Percentiles rank a stretch among this genome's conserved stretches.
phyloP scores from a whole-genome alignment of 768 basidiomycete genomes.

The Kwoniella newhampshirensis region DNA sequence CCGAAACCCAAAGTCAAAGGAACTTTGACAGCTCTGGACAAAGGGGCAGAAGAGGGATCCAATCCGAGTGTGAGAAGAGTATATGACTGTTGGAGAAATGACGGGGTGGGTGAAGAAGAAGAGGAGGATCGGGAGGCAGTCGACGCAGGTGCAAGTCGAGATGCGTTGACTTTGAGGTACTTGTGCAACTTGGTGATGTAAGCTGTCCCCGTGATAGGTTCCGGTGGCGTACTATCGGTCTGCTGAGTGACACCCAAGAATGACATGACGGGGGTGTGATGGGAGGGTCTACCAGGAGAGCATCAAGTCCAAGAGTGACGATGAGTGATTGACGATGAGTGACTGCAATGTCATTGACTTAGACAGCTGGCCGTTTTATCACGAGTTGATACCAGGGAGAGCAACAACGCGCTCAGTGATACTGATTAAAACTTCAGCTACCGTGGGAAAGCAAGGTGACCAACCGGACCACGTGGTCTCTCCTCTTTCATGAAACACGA shows the following conservation, averaged over 20 bases:
- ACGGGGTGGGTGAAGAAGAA: constrained; percentile 12
- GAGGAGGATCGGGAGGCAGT: background rate
- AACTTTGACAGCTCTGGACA: constrained; percentile 43
- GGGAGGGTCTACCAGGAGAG: no score
- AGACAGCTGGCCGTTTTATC: no score
- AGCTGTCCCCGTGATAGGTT: constrained; percentile 35
- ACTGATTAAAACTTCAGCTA: no score
- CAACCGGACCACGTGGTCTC: no score
- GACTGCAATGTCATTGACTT: no score
- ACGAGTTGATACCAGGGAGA: no score
- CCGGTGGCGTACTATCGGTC: constrained; percentile 6
- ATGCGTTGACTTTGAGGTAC: constrained; percentile 43
- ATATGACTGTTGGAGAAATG: constrained; percentile 46
- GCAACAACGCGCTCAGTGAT: no score
- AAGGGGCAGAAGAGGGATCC: constrained; percentile 45
- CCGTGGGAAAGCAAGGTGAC: no score
- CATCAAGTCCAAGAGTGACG: no score
- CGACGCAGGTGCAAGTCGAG: constrained; percentile 35
- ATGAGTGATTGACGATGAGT: no score
- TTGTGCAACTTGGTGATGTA: constrained; percentile 47
- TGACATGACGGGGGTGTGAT: constrained; percentile 15
- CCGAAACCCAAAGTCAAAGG: constrained; percentile 48
- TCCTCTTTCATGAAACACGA: no score
- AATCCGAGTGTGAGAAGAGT: constrained; percentile 51
- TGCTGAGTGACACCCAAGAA: constrained; percentile 19